phyloP scores from a whole-genome alignment of 2,329 filamentous ascomycete genomes.

The Colletotrichum neosansevieriae region DNA sequence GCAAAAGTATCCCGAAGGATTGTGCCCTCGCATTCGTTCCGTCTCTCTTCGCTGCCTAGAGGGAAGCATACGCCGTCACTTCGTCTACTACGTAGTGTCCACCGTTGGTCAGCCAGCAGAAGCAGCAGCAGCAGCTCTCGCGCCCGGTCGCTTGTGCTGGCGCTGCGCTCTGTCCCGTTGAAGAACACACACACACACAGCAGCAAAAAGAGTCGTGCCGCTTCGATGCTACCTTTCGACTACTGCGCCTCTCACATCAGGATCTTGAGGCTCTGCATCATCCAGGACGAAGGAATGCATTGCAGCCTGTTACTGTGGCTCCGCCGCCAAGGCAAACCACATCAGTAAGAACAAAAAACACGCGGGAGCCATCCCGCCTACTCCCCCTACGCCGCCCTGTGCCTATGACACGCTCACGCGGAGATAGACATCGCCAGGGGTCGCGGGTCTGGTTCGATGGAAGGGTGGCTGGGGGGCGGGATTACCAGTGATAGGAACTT shows the following conservation, averaged over 20 bases:
- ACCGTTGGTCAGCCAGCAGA: not conserved
- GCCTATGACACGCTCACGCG: conserved; percentile 28
- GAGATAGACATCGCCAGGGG: conserved; percentile 20
- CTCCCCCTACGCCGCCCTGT: not conserved
- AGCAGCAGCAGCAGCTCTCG: conserved; percentile 8
- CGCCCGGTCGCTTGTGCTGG: not conserved
- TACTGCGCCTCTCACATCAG: conserved; percentile 22
- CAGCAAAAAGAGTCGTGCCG: not conserved
- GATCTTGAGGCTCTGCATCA: conserved; percentile 36
- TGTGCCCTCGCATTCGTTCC: not conserved
- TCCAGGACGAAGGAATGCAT: conserved; percentile 21
- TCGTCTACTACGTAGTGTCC: not conserved
- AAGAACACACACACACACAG: conserved; percentile 21
- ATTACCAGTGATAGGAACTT: conserved; percentile 16
- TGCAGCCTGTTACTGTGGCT: not conserved
- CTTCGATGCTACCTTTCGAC: not conserved
- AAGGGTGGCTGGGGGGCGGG: conserved; percentile 21
- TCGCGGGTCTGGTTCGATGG: not conserved
- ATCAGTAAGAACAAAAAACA: not conserved
- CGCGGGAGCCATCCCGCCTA: conserved; percentile 22
- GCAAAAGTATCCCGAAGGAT: not conserved
- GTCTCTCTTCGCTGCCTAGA: conserved; percentile 7
- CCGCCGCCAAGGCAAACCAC: conserved; percentile 6
- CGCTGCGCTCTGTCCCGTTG: conserved; percentile 16
- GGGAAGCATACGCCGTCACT: not conserved